Evolutionary conservation across 176 grass and related monocot genomes (phyloP), one percentile per base, ranked within the genome.

Genomic region (Aegilops sharonensis): DNA sequence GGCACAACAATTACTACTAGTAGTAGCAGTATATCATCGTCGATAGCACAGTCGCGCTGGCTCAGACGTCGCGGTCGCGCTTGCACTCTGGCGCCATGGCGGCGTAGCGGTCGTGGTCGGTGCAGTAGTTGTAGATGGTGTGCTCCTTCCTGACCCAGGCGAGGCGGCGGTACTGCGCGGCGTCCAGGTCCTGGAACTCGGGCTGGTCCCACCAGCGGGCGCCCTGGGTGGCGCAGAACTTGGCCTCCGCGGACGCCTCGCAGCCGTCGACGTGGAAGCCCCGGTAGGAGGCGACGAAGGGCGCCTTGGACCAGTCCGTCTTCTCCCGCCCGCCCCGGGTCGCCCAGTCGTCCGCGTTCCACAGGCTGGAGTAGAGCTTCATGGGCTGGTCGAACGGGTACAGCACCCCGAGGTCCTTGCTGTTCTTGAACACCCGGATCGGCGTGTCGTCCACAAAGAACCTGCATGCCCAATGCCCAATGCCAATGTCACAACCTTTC

Each of bases 61-160:
- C 61, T 94, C 86, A 93, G 70, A 84, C 89, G 83, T 93, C 94
- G 29, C 88, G 87, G 76, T 95, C 91, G 21, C 91, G 90, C 0
- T 25, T 20, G 85, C 94, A 95, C 81, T 95, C 94, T 0, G 91
- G 89, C 23, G 91, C 6, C 94, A 86, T n/a, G 52, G 64, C 0
- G 5, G 87, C 68, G 67, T 87, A 86, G 0, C 94, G 80, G 0
- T 85, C 68, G 2, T 68, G 47, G 14, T 93, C 91, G 14, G 87
- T 90, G 88, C 91, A 96, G 85, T 93, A 96, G 89, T 96, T 96
- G 68, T 96, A 96, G 74, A 96, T 96, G 77, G 91, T 96, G 68
- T 90, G 6, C 69, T 66, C 8, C 54, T 32, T 0, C 61, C 39
- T 47, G 10, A 93, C 94, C 68, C 85, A 85, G 1, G 14, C 36